Percentiles rank a stretch among this genome's conserved stretches.
These are phyloP conservation scores for Plasmodium vivax DNA, from an alignment of 169 alveolate genomes.

Conservation along the genomic window DNA sequence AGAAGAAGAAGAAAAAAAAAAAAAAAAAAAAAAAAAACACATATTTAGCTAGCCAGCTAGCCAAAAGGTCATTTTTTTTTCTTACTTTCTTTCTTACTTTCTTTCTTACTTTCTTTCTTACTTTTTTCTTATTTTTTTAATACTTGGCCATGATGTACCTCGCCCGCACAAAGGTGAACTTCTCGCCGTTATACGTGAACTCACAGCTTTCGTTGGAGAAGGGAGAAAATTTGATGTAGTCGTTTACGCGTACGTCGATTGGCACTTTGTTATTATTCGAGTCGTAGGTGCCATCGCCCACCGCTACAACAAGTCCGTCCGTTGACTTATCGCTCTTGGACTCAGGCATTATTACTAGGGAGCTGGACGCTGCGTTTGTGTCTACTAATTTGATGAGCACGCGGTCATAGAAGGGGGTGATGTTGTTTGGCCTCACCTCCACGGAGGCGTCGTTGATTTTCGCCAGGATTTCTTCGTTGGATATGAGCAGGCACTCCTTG, in stretches of 20 bases:
- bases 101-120: no score
- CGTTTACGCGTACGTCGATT: constrained; percentile 39
- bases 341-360: constrained; percentile 64
- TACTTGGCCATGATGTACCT: constrained; percentile 71
- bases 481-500: constrained; percentile 63
- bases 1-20: background rate
- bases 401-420: constrained; percentile 71
- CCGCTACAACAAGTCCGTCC: constrained; percentile 67
- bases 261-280: constrained; percentile 59
- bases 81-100: background rate
- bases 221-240: constrained; percentile 67
- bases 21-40: background rate
- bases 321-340: constrained; percentile 28
- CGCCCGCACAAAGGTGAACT: constrained; percentile 61
- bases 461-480: constrained; percentile 64
- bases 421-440: constrained; percentile 47
- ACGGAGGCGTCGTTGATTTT: constrained; percentile 21
- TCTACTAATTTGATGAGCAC: constrained; percentile 56
- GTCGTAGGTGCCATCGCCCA: constrained; percentile 66
- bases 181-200: constrained; percentile 53
- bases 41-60: background rate
- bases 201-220: constrained; percentile 71
- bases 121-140: no score
- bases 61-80: background rate
- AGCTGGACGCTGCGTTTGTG: constrained; percentile 21